Percentiles rank a stretch among this genome's conserved stretches.
Evolutionary conservation across 148 eudicot species (phyloP).

Genomic region (Heliosperma pusillum): DNA sequence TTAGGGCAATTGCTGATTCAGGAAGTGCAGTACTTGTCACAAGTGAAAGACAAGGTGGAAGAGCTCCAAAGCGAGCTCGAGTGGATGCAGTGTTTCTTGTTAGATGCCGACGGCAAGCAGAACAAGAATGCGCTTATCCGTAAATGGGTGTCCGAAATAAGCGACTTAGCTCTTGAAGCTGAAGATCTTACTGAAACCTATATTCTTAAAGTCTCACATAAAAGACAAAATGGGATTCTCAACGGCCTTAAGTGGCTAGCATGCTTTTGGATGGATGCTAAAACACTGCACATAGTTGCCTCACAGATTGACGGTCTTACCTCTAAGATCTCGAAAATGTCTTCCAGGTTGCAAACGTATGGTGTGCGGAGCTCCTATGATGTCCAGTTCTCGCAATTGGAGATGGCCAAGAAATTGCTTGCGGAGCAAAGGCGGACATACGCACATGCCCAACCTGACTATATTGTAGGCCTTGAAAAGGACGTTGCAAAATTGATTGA

Average conservation of each 20-base stretch:
- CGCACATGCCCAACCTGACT: not conserved
- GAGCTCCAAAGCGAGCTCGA: constrained; percentile 15
- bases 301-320: constrained; percentile 8
- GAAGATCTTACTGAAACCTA: constrained; percentile 18
- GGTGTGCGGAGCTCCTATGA: not conserved
- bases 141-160: constrained; percentile 15
- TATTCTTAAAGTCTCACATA: constrained; percentile 5
- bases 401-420: not conserved
- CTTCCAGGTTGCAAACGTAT: constrained; percentile 14
- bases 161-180: constrained; percentile 12
- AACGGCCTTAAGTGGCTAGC: constrained; percentile 11
- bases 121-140: not conserved
- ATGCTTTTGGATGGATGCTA: constrained; percentile 10
- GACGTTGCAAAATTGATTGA: not conserved
- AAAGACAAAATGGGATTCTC: not conserved
- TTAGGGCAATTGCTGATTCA: constrained; percentile 8
- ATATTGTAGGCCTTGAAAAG: constrained; percentile 4
- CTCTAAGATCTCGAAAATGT: constrained; percentile 4
- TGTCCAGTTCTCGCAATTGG: not conserved
- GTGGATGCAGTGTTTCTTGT: constrained; percentile 22
- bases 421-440: constrained; percentile 6
- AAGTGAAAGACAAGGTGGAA: constrained; percentile 12
- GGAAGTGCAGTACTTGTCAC: not conserved
- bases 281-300: constrained; percentile 1
- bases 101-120: constrained; percentile 8